Base-by-base conservation (phyloP, 164 flowering plant species). In the Umbilicus rupestris region DNA sequence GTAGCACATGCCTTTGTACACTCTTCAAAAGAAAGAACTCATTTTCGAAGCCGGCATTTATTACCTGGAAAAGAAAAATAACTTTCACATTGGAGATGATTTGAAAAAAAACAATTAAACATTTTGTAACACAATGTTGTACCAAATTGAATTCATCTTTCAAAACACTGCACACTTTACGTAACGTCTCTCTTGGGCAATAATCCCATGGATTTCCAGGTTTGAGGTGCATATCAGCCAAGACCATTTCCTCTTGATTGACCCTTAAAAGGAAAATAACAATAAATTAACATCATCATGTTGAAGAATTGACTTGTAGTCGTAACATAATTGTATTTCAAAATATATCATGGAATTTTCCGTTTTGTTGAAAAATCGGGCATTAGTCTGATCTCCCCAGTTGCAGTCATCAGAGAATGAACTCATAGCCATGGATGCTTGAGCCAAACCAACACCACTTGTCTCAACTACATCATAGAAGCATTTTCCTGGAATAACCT, bases 61-160 rank as follows among this genome's bases (percentile, higher is more conserved):
- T 66, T 70, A 76, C 92, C 99, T 95, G 82, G 16, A 75, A 42
- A 77, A 47, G 57, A 50, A 64, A 50, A 7, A 65, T 3, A 69
- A n/a, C 12, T 17, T 50, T 14, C 17, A 9, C 59, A 24, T 24
- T 26, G 11, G 31, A 14, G 30, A 52, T 15, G 31, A 52, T 52
- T 26, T 52, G 30, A n/a, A 24, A 55, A 55, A 26, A 55, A 55
- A 22, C 3, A 1, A 47, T n/a, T 0, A 47, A 47, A 47, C 24
- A 47, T n/a, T 47, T 47, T 9, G 33, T 26, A 28, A 26, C 12
- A 9, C 17, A 55, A 55, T 12, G 33, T 55, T 3, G 26, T 84
- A 95, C 97, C 99, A 95, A 78, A 78, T 90, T 75, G 73, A 92
- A 95, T 81, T 95, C 94, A 39, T 90, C 88, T 80, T 87, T 90